A percentile compares a stretch with the other conserved stretches of the same genome.
Evolutionary conservation across 2,329 filamentous ascomycete species (phyloP).

Genomic region (Xylaria sp.): DNA sequence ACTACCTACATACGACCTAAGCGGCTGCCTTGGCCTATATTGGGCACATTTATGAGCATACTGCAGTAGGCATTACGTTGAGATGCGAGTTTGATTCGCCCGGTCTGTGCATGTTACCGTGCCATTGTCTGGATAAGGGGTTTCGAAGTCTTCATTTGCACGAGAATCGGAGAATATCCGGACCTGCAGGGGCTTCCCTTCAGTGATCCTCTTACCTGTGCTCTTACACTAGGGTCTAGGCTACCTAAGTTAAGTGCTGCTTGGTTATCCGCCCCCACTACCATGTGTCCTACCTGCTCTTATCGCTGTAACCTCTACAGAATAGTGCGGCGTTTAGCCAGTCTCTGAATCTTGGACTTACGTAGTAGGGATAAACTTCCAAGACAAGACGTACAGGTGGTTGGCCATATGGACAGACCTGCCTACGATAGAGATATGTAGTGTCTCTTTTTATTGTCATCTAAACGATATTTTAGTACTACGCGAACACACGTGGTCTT

Average conservation of each 20-base stretch:
- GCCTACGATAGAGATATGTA: background rate
- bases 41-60: constrained; percentile 4
- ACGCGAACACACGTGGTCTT: constrained; percentile 3
- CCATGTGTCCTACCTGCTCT: background rate
- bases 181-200: constrained; percentile 1
- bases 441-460: background rate
- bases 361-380: no score
- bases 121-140: constrained; percentile 27
- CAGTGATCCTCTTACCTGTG: background rate
- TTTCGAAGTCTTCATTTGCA: background rate
- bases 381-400: background rate
- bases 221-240: background rate
- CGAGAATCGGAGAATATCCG: background rate
- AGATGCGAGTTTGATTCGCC: constrained; percentile 6
- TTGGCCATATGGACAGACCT: background rate
- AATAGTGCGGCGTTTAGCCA: background rate
- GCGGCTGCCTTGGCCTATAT: background rate
- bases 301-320: background rate
- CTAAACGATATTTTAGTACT: background rate
- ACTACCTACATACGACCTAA: no score
- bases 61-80: background rate
- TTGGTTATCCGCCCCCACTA: no score
- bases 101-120: constrained; percentile 13
- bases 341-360: background rate
- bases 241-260: no score